Percentiles rank a stretch among this genome's conserved stretches.
Evolutionary conservation across 2,329 filamentous ascomycete genomes (phyloP).

Genomic region (Botrytis cinerea): DNA sequence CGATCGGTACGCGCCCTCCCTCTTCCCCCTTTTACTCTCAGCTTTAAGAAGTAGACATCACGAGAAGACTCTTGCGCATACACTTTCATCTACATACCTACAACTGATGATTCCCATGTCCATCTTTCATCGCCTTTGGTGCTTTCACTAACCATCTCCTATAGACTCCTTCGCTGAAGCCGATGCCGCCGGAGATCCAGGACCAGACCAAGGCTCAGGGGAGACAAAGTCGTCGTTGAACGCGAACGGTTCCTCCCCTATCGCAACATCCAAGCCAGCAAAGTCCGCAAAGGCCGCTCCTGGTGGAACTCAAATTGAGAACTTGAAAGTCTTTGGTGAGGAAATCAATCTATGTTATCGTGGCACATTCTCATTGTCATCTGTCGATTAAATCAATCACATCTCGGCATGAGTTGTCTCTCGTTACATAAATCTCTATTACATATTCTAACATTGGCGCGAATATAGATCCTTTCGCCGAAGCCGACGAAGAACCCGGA

Average conservation of each 20-base stretch:
- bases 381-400: conserved; percentile 31
- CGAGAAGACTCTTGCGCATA: neutral
- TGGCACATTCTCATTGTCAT: conserved; percentile 30
- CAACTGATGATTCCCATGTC: neutral
- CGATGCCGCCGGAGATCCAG: conserved; percentile 27
- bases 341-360: neutral
- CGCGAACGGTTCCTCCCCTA: conserved; percentile 15
- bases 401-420: neutral
- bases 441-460: neutral
- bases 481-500: conserved; percentile 99
- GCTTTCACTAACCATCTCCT: conserved; percentile 14
- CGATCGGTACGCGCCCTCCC: conserved; percentile 68
- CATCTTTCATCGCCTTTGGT: neutral
- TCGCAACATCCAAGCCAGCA: neutral
- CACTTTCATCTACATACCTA: neutral
- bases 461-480: conserved; percentile 96
- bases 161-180: conserved; percentile 26
- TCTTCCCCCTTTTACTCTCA: neutral
- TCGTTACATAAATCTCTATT: neutral
- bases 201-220: conserved; percentile 23
- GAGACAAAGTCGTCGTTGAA: conserved; percentile 16
- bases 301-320: conserved; percentile 24
- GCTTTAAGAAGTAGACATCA: neutral
- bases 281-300: conserved; percentile 19
- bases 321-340: conserved; percentile 26